Percentiles rank a stretch among this genome's conserved stretches.
These are phyloP conservation scores for Didymella segeticola DNA, from an alignment of 2,329 filamentous ascomycete species.

Conservation along the genomic window DNA sequence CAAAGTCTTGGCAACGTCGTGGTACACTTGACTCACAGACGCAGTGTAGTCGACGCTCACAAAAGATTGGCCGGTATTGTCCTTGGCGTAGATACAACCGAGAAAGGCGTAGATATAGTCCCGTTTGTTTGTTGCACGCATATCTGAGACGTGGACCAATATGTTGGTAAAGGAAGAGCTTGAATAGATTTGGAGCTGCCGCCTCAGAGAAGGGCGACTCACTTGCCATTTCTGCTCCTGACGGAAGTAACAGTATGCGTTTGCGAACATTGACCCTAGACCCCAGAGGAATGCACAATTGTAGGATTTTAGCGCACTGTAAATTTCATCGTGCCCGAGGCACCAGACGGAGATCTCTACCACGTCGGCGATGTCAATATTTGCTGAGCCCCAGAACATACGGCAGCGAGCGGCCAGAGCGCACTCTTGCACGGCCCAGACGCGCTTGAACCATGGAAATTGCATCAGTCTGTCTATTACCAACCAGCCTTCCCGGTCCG, in stretches of 20 bases:
- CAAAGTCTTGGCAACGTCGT: neutral
- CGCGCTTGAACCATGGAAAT: neutral
- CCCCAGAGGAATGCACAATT: too few relatives aligned
- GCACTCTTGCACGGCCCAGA: slow-evolving; percentile 1
- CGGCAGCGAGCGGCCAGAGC: neutral
- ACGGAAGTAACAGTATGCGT: too few relatives aligned
- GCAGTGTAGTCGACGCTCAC: neutral
- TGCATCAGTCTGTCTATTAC: neutral
- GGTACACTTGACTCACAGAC: neutral
- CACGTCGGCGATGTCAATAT: neutral
- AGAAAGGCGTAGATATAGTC: neutral
- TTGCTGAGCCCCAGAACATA: neutral
- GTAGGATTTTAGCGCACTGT: too few relatives aligned
- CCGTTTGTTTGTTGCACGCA: neutral
- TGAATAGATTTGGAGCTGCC: too few relatives aligned
- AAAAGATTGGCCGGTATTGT: neutral
- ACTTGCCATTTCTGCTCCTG: too few relatives aligned
- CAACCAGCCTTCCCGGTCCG: neutral
- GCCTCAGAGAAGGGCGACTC: too few relatives aligned
- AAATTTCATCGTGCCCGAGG: neutral
- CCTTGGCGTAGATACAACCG: neutral
- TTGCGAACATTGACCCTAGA: too few relatives aligned
- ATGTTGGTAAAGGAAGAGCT: neutral
- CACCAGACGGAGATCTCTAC: neutral
- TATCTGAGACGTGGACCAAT: neutral